Evolutionary conservation across 768 basidiomycete species (phyloP), one percentile per base, ranked within the genome.

Genomic region (Hypholoma sublateritium): DNA sequence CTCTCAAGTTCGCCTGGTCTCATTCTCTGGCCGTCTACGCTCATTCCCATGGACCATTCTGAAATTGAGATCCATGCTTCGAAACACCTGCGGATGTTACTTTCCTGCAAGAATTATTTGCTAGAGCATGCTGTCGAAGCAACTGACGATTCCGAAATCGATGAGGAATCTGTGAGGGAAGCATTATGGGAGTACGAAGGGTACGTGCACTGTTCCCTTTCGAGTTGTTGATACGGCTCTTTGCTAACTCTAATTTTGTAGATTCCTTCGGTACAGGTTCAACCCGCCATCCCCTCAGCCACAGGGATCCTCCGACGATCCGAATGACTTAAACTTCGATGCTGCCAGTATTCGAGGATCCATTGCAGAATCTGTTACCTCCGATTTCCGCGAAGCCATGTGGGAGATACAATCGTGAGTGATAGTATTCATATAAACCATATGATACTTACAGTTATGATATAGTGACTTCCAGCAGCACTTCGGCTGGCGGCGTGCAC

Each of bases 61-160:
- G 86, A 87, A 65, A 72, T 91, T 25, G 87, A 89, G 70, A 82
- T 86, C 76, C 85, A 88, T 63, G 77, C 81, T 14, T 85, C 83
- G 65, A 85, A 83, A 69, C 80, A 87, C 67, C 72, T 59, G 79
- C 84, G 41, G 65, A 85, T 56, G 67, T 64, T 53, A 75, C 78
- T 62, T 77, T 74, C 69, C 48, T 85, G 60, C 62, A 71, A 62
- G 53, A 66, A 68, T 7, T 69, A 72, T 50, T 59, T 72, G 8
- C 73, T 77, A 19, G 72, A 77, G 58, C 71, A 77, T 39, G 75
- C 71, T 5, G 17, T 70, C 4, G 70, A 72, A 69, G 55, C 68
- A 51, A 63, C 67, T 32, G 65, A 69, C 62, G 71, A 72, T 41
- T 65, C 70, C 13, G 67, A 74, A 39, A 77, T 70, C 37, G 73